Conservation (phyloP, 225 moss, liverwort and hornwort species). For the Pseudisothecium myosuroides region DNA sequence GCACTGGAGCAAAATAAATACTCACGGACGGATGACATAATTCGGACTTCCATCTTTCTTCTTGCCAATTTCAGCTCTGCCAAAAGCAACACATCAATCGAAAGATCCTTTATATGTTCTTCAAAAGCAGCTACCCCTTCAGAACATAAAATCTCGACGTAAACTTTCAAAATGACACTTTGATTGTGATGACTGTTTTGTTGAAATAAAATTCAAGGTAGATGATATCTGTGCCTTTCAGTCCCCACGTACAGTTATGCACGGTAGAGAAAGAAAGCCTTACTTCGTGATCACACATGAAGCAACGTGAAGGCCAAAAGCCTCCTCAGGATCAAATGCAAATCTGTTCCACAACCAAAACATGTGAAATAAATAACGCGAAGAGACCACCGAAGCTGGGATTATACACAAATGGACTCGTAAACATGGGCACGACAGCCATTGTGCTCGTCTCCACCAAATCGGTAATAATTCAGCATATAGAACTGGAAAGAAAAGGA, state of each 20-base stretch:
- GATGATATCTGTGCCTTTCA: background rate
- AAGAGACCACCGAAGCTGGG: background rate
- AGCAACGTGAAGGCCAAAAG: slow-evolving; percentile 43
- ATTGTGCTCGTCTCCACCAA: background rate
- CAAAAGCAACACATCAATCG: background rate
- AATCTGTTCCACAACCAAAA: slow-evolving; percentile 23
- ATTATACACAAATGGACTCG: background rate
- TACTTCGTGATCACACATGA: slow-evolving; percentile 48
- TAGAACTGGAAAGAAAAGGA: background rate
- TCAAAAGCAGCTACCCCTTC: background rate
- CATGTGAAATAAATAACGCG: background rate
- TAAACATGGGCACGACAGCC: background rate
- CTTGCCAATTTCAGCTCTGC: slow-evolving; percentile 25
- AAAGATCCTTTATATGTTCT: background rate
- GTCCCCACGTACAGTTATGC: background rate
- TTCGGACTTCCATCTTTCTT: slow-evolving; percentile 69
- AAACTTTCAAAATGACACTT: background rate
- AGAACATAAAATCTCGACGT: background rate
- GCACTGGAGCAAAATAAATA: background rate
- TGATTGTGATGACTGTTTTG: background rate
- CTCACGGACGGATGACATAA: slow-evolving; percentile 72
- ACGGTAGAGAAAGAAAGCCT: background rate
- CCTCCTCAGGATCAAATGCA: slow-evolving; percentile 28
- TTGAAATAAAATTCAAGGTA: background rate
- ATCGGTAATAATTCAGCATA: background rate